Conservation (phyloP, 2,329 filamentous ascomycete genomes). For the Diaporthe longicolla region DNA sequence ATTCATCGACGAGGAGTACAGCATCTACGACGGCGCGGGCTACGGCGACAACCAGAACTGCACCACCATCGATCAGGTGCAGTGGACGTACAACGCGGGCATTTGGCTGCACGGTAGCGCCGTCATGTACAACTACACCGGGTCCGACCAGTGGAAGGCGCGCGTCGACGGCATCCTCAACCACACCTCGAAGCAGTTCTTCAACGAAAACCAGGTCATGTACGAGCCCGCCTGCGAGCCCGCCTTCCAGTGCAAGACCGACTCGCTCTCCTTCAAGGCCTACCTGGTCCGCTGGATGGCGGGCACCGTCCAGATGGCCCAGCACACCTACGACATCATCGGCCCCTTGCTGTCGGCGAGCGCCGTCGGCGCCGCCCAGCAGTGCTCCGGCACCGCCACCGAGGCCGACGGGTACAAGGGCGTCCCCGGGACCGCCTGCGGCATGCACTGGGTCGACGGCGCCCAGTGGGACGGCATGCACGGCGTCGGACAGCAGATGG, state of each 20-base stretch:
- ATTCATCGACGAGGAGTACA: conserved; percentile 60
- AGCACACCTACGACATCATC: conserved; percentile 53
- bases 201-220: conserved; percentile 59
- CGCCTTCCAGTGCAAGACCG: conserved; percentile 62
- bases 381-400: conserved; percentile 51
- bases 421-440: conserved; percentile 58
- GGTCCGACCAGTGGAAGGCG: conserved; percentile 61
- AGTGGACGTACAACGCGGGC: conserved; percentile 67
- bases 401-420: conserved; percentile 51
- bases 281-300: conserved; percentile 68
- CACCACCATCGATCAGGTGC: conserved; percentile 60
- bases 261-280: conserved; percentile 71
- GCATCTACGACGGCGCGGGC: conserved; percentile 64
- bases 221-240: conserved; percentile 68
- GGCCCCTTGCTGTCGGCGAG: conserved; percentile 54
- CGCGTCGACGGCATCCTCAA: conserved; percentile 64
- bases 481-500: conserved; percentile 64
- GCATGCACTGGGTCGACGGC: conserved; percentile 59
- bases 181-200: conserved; percentile 63
- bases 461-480: conserved; percentile 57
- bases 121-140: conserved; percentile 59
- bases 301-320: conserved; percentile 54
- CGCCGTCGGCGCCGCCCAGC: conserved; percentile 55
- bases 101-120: conserved; percentile 60
- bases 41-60: conserved; percentile 55